A percentile compares a stretch with the other conserved stretches of the same genome.
Evolutionary conservation across 139 green algal genomes (phyloP).

Genomic region (Micromonas pusilla): DNA sequence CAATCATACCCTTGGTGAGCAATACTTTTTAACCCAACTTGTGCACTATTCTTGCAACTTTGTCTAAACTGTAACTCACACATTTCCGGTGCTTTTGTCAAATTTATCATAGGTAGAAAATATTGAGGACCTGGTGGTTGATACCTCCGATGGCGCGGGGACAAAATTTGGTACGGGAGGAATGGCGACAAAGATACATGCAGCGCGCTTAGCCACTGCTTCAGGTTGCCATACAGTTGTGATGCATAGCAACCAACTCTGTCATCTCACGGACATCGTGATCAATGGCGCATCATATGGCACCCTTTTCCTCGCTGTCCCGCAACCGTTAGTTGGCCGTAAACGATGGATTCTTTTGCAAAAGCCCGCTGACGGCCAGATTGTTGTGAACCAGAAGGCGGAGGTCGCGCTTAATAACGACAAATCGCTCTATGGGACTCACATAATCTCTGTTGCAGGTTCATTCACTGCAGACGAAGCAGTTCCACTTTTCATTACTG

Average conservation of each 20-base stretch:
- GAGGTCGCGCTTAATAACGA: conserved; percentile 3
- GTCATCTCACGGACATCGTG: conserved; percentile 42
- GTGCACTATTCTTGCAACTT: too few species aligned
- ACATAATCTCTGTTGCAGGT: neutral
- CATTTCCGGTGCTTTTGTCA: too few species aligned
- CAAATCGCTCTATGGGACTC: neutral
- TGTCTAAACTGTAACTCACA: too few species aligned
- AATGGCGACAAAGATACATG: conserved; percentile 91
- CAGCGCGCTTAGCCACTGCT: conserved; percentile 74
- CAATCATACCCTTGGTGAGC: conserved; percentile 18
- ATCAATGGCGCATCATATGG: conserved; percentile 41
- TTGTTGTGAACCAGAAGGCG: conserved; percentile 35
- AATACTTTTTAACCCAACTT: too few species aligned
- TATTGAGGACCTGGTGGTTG: conserved; percentile 22
- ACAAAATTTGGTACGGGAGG: conserved; percentile 80
- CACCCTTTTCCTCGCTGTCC: conserved; percentile 55
- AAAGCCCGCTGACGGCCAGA: conserved; percentile 2
- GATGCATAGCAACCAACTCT: conserved; percentile 33
- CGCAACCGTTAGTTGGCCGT: neutral
- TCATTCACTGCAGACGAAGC: neutral
- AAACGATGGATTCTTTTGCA: conserved; percentile 20
- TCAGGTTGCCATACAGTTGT: conserved; percentile 65
- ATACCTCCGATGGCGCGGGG: neutral
- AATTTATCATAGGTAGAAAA: too few species aligned
- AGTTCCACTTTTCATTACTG: conserved; percentile 6